Evolutionary conservation across 176 grass and related monocot species (phyloP).

Genomic region (Rhynchospora pubera): DNA sequence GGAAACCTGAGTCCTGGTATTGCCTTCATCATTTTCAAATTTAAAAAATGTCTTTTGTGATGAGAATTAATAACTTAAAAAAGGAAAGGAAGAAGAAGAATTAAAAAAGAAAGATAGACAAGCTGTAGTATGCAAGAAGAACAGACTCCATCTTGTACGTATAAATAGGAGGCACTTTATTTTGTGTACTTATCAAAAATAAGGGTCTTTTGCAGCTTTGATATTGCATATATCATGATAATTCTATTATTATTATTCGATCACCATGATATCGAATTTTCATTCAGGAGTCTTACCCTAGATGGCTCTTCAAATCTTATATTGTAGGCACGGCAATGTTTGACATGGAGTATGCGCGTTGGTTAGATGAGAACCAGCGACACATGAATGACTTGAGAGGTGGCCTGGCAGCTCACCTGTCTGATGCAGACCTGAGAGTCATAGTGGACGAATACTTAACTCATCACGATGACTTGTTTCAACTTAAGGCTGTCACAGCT

Average conservation of each 20-base stretch:
- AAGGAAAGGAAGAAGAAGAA: background rate
- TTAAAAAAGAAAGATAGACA: no score
- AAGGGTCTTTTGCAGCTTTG: background rate
- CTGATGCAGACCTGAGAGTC: slow-evolving; percentile 53
- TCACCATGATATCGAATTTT: background rate
- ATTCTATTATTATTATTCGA: background rate
- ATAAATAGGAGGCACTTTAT: background rate
- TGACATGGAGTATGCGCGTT: slow-evolving; percentile 54
- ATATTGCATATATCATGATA: background rate
- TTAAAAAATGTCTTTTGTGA: background rate
- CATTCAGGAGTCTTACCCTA: background rate
- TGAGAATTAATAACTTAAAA: background rate
- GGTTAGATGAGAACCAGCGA: slow-evolving; percentile 50
- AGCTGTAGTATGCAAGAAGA: background rate
- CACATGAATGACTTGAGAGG: slow-evolving; percentile 50
- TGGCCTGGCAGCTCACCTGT: slow-evolving; percentile 37
- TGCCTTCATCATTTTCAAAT: background rate
- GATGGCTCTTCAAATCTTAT: background rate
- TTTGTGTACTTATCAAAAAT: background rate
- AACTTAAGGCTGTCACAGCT: slow-evolving; percentile 32
- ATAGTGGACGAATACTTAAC: slow-evolving; percentile 49
- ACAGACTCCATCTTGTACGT: background rate
- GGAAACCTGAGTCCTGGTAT: slow-evolving; percentile 64
- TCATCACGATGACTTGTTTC: slow-evolving; percentile 67
- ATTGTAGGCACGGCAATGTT: slow-evolving; percentile 43